Conservation (phyloP, 345 rosid genomes). For the Iberis pinnata region DNA sequence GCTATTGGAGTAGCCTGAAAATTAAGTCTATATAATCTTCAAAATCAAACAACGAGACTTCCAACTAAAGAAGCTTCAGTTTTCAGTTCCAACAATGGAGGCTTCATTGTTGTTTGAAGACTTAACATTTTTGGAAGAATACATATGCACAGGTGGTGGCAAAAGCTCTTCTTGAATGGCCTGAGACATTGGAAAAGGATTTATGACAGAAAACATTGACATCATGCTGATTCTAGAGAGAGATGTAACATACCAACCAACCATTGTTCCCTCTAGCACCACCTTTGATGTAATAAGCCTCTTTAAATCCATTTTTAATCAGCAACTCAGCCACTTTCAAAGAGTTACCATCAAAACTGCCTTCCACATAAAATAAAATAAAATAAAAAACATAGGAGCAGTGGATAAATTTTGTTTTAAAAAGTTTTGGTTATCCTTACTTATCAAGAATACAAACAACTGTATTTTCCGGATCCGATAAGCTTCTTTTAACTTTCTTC, state of each 20-base stretch:
- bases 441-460: slow-evolving; percentile 66
- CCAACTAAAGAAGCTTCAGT: slow-evolving; percentile 3
- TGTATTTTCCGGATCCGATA: slow-evolving; percentile 51
- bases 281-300: slow-evolving; percentile 74
- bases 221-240: slow-evolving; percentile 1
- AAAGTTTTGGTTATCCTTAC: slow-evolving; percentile 42
- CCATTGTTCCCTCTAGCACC: slow-evolving; percentile 86
- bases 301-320: slow-evolving; percentile 69
- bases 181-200: slow-evolving; percentile 33
- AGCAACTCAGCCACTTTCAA: slow-evolving; percentile 62
- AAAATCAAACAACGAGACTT: slow-evolving; percentile 1
- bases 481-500: slow-evolving; percentile 48
- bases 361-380: slow-evolving; percentile 41
- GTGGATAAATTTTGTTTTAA: too few relatives aligned
- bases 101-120: slow-evolving; percentile 26
- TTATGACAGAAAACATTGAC: background rate
- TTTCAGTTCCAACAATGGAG: slow-evolving; percentile 26
- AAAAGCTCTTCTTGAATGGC: slow-evolving; percentile 67
- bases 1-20: background rate
- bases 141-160: slow-evolving; percentile 72
- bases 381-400: too few relatives aligned
- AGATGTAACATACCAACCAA: slow-evolving; percentile 81
- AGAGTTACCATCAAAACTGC: slow-evolving; percentile 91
- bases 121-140: slow-evolving; percentile 35
- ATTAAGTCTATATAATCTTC: background rate